Percentiles rank a stretch among this genome's conserved stretches.
Conservation (phyloP, 768 basidiomycete genomes). For the Coprinopsis strossmayeri region DNA sequence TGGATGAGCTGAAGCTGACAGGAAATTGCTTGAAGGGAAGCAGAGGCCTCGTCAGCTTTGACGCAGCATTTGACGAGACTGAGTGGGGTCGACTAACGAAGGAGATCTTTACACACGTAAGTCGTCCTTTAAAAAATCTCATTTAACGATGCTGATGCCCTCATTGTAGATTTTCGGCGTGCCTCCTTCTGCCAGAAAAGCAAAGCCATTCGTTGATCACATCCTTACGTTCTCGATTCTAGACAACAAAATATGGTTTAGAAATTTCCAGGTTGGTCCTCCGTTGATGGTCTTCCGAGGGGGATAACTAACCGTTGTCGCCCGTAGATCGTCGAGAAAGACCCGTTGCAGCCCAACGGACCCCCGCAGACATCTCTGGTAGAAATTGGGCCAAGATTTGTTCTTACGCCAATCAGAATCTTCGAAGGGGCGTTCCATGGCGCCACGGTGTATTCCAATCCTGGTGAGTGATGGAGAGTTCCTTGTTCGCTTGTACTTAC, state of each 20-base stretch:
- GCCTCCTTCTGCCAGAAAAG: conserved; percentile 80
- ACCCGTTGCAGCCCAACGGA: conserved; percentile 81
- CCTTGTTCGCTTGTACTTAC: conserved; percentile 1
- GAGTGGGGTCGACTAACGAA: conserved; percentile 85
- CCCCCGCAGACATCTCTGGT: conserved; percentile 83
- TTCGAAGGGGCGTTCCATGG: conserved; percentile 98
- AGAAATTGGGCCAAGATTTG: conserved; percentile 97
- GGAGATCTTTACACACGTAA: conserved; percentile 89
- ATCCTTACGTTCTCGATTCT: conserved; percentile 93
- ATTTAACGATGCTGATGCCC: neutral
- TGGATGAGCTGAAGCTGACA: conserved; percentile 99
- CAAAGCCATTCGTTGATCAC: conserved; percentile 98
- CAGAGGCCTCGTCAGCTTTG: conserved; percentile 88
- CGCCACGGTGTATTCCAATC: conserved; percentile 92
- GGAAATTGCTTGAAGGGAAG: conserved; percentile 98
- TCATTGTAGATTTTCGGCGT: conserved; percentile 82
- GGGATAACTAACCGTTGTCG: conserved; percentile 2
- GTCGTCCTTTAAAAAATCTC: conserved; percentile 21
- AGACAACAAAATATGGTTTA: conserved; percentile 98
- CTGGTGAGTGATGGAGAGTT: conserved; percentile 48
- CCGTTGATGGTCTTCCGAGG: neutral
- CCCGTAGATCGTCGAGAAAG: conserved; percentile 84
- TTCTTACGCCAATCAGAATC: conserved; percentile 93
- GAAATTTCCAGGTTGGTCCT: conserved; percentile 85
- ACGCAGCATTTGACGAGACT: conserved; percentile 80